Conservation (phyloP, 306 rosid genomes). For the Benincasa hispida region DNA sequence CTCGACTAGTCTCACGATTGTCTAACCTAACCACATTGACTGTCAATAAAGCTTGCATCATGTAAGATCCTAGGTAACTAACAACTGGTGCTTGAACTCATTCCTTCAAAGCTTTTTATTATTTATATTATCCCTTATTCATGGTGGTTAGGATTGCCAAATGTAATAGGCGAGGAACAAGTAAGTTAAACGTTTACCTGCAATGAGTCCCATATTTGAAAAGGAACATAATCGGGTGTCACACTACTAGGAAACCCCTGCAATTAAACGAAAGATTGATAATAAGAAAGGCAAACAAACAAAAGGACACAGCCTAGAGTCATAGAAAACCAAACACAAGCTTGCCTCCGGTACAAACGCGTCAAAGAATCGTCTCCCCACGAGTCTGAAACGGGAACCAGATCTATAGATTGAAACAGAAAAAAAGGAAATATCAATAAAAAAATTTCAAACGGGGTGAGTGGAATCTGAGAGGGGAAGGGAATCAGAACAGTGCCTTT, state of each 20-base stretch:
- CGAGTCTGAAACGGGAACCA: slow-evolving; percentile 46
- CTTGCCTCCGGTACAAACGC: slow-evolving; percentile 96
- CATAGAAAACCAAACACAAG: neutral
- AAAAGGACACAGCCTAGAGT: neutral
- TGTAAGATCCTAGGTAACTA: neutral
- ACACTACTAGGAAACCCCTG: slow-evolving; percentile 96
- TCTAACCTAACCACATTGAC: neutral
- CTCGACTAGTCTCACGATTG: neutral
- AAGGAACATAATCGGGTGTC: slow-evolving; percentile 83
- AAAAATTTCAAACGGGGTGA: neutral
- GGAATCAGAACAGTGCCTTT: slow-evolving; percentile 22
- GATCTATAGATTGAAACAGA: slow-evolving; percentile 29
- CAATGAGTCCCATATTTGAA: slow-evolving; percentile 89
- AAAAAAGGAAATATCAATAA: neutral
- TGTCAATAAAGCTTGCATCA: neutral
- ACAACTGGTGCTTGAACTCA: neutral
- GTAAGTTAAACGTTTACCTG: slow-evolving; percentile 36
- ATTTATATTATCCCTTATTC: neutral
- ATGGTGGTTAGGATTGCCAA: neutral
- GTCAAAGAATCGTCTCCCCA: slow-evolving; percentile 63
- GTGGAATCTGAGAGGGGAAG: neutral
- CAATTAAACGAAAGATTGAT: neutral
- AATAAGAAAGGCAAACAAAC: neutral
- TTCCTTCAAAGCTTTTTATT: neutral
- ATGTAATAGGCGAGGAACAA: neutral